Base-by-base conservation (phyloP, 2,329 filamentous ascomycete genomes). In the Dothistroma pini region DNA sequence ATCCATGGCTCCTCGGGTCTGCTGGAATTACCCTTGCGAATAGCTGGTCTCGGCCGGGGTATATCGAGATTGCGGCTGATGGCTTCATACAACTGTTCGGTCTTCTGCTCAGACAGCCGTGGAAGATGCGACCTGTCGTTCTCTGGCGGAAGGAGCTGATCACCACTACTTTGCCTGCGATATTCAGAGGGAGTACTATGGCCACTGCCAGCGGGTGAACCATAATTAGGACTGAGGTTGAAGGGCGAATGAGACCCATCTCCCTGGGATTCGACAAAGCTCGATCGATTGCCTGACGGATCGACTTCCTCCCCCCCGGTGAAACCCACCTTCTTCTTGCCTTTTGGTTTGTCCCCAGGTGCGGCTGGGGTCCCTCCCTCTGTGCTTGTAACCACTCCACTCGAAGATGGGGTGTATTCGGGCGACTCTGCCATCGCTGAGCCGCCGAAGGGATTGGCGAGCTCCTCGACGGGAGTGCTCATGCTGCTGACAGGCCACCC, bases 91-190 rank as follows among this genome's bases (percentile, higher is more conserved):
- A 74, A 68, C 56, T 72, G 62, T 34, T 69, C 67, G 2, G 70
- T 71, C 56, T 72, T 67, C 56, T 73, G 71, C 53, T 67, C 62
- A 4, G 72, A 73, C 4, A 74, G 61, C 21, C 69, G 62, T 11
- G 71, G 71, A 7, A 74, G 60, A 62, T 72, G 69, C 5, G 71
- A 71, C 50, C 63, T 70, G 57, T 57, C 60, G 29, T 35, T 49
- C 58, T 47, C 53, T 41, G 21, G 34, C 11, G 59, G 54, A 21
- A 69, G 59, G 53, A 67, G 49, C 25, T 60, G 52, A 21, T 68
- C 66, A 19, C 63, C 61, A 52, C 66, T 64, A 10, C 44, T 61
- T 21, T 50, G 47, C 44, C 65, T 60, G 54, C 64, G 65, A 14
- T 58, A 53, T 21, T 57, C 56, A 16, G 63, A 56, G n/a, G 67